Base-by-base conservation (phyloP, 805 yeast species). In the Ogataea corticis region DNA sequence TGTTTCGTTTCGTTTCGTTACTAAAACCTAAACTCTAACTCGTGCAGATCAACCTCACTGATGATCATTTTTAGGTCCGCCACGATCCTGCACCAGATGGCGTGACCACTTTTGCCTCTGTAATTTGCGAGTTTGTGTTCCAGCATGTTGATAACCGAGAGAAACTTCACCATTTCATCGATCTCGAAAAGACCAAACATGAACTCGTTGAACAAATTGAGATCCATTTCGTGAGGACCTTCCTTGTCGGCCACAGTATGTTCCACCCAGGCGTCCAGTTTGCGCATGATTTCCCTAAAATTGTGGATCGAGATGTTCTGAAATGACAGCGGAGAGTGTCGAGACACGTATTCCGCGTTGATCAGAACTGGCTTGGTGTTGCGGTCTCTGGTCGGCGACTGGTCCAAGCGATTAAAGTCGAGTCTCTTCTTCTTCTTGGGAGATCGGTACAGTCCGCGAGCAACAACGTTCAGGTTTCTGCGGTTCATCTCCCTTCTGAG, bases 401-500 rank as follows among this genome's bases (percentile, higher is more conserved):
- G 7, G 9, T 23, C 34, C 37, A 16, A 42, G 25, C 14, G 41
- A 28, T 1, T 45, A 27, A 59, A 50, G 7, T 43, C 49, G 14
- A 41, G 44, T 18, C 38, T 25, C 29, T 33, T 35, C 16, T 41
- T 45, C 37, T 56, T 54, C 21, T 48, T 54, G 0, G 66, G 64
- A 11, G 65, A 58, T 12, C 41, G 37, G 11, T 54, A 42, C 13
- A 49, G 45, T 13, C 45, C 45, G 11, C 50, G 46, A 6, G 51
- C 35, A n/a, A 48, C 43, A 6, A 27, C n/a, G n/a, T n/a, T 33
- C 33, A 60, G 19, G 9, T 54, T 53, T 29, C 86, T 61, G 34
- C 79, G 66, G 7, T 67, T 54, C 25, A 83, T 57, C 49, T 85
- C 88, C 3, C 62, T 59, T 48, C 67, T 70, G 1, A 90, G 58